Base-by-base conservation (phyloP, 148 eudicot genomes). In the Rhododendron simsii region DNA sequence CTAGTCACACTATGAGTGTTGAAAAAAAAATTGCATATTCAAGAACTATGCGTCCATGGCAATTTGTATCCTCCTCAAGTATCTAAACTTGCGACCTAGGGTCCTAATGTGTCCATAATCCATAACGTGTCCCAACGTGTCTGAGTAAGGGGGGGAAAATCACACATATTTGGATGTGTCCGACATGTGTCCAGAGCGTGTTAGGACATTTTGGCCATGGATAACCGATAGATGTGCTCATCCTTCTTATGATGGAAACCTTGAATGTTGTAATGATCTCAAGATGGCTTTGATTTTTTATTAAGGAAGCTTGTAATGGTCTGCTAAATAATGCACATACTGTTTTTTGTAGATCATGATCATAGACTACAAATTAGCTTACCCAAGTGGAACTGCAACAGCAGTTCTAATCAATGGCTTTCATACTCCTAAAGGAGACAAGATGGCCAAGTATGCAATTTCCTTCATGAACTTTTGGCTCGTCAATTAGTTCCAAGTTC, bases 321-420 rank as follows among this genome's bases (percentile, higher is more conserved):
- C n/a, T 51, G 16, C 15, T 75, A 30, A 84, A 18, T 76, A 48
- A 4, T 76, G 86, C 78, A 65, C 12, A 48, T 23, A 10, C 45
- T 33, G 45, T 87, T 61, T 35, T 86, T 44, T 69, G 55, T 92
- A 95, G 98, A 92, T 94, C 69, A 92, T 95, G 98, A 91, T 95
- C 85, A 92, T 95, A 85, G 94, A 94, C 84, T 95, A 95, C 86
- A 94, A 92, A 79, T 88, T 95, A 83, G 45, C 93, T 51, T 95
- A 93, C 86, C 98, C 98, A 12, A 95, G 98, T 92, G 98, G 98
- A 90, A 95, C 96, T 47, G 98, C 98, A 55, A 95, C 98, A 10
- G 98, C 96, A 30, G 94, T 95, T 57, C 98, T 95, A 77, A 95
- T 95, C 84, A 95, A 95, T 88, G 98, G 98, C 6, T 95, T 95